These are phyloP conservation scores for Boletellus ananiceps DNA, from an alignment of 768 basidiomycete species.

Conservation along the genomic window DNA sequence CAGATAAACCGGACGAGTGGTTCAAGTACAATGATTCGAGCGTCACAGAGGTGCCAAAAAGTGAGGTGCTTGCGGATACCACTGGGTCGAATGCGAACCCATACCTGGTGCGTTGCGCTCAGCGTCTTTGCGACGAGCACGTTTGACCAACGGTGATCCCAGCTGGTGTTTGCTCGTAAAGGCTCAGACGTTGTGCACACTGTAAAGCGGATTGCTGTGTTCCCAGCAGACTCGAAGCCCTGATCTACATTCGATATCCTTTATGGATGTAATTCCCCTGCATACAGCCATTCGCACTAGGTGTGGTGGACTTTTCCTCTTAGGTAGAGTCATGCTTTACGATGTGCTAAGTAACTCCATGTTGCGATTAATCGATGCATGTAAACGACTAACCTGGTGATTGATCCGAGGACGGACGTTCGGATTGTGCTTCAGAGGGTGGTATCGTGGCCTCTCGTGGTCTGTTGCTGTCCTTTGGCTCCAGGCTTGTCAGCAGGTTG, in stretches of 20 bases:
- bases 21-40: constrained; percentile 96
- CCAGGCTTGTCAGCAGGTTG: constrained; percentile 44
- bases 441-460: constrained; percentile 1
- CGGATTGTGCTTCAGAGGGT: not conserved
- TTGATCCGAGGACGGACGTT: not conserved
- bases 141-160: constrained; percentile 5
- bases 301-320: constrained; percentile 4
- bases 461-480: constrained; percentile 14
- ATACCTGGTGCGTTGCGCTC: constrained; percentile 60
- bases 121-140: constrained; percentile 1
- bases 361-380: not conserved
- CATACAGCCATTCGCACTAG: constrained; percentile 9
- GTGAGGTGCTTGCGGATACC: constrained; percentile 84
- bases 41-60: constrained; percentile 69
- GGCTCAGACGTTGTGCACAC: constrained; percentile 77
- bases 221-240: constrained; percentile 26
- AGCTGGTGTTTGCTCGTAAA: constrained; percentile 84
- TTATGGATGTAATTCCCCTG: constrained; percentile 15
- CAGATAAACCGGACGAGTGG: constrained; percentile 77
- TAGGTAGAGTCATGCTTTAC: constrained; percentile 14
- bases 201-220: constrained; percentile 55
- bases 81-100: constrained; percentile 90
- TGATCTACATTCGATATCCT: constrained; percentile 28
- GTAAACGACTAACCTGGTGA: constrained; percentile 15
- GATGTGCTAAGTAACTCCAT: not conserved